Percentiles rank a stretch among this genome's conserved stretches.
Evolutionary conservation across 306 rosid species (phyloP).

Genomic region (Lathyrus aphaca): DNA sequence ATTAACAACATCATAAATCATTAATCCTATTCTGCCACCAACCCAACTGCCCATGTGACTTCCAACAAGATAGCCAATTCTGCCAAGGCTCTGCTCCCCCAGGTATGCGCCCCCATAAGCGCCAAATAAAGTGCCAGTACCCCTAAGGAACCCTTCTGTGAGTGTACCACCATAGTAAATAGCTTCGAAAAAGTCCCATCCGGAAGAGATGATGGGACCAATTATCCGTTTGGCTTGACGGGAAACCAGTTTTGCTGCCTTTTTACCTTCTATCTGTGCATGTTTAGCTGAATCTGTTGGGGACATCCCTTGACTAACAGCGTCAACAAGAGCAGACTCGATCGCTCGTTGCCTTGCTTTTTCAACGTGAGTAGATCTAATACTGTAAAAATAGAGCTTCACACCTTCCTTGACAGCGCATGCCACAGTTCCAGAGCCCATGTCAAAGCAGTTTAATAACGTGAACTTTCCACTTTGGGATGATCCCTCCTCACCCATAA

Average conservation of each 20-base stretch:
- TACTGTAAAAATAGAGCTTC: slow-evolving; percentile 68
- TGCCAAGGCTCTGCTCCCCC: slow-evolving; percentile 81
- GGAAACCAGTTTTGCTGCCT: slow-evolving; percentile 74
- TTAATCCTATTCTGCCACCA: slow-evolving; percentile 86
- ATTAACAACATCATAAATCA: slow-evolving; percentile 78
- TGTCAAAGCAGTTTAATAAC: slow-evolving; percentile 70
- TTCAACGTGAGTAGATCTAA: slow-evolving; percentile 63
- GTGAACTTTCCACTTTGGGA: slow-evolving; percentile 88
- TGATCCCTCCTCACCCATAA: slow-evolving; percentile 85
- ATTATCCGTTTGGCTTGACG: slow-evolving; percentile 71
- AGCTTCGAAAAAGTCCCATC: slow-evolving; percentile 95
- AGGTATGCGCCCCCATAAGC: slow-evolving; percentile 68
- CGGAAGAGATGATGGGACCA: slow-evolving; percentile 88
- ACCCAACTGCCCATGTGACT: slow-evolving; percentile 92
- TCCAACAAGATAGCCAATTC: slow-evolving; percentile 86
- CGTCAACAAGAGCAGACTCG: slow-evolving; percentile 64
- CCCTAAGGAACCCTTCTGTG: slow-evolving; percentile 72
- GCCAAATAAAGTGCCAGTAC: slow-evolving; percentile 82
- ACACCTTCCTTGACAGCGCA: slow-evolving; percentile 85
- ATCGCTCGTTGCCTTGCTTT: slow-evolving; percentile 52
- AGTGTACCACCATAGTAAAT: slow-evolving; percentile 75
- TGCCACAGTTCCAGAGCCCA: slow-evolving; percentile 79
- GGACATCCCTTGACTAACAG: slow-evolving; percentile 60
- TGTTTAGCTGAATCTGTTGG: slow-evolving; percentile 60
- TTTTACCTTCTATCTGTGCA: slow-evolving; percentile 66